These are phyloP conservation scores for Aristolochia californica DNA, from an alignment of 164 flowering plant genomes.

Conservation along the genomic window DNA sequence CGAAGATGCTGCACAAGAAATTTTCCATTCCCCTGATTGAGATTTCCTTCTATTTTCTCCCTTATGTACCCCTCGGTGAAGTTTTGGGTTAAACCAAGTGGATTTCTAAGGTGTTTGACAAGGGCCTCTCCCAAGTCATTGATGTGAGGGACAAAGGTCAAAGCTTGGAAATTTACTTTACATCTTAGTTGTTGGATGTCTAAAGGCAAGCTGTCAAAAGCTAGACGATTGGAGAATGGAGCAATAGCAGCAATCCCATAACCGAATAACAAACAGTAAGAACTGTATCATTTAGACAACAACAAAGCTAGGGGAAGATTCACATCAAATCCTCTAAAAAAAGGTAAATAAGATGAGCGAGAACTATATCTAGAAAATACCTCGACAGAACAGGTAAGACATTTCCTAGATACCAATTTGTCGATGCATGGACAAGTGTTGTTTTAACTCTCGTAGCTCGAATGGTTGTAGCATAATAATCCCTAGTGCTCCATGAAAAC, in stretches of 20 bases:
- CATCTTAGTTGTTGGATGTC: conserved; percentile 86
- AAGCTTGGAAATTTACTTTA: conserved; percentile 86
- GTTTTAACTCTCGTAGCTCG: conserved; percentile 78
- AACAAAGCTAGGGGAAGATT: neutral
- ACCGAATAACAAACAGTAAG: conserved; percentile 21
- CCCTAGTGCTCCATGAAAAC: conserved; percentile 93
- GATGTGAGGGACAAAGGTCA: conserved; percentile 79
- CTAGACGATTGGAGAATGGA: conserved; percentile 94
- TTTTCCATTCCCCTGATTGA: conserved; percentile 32
- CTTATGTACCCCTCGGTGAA: conserved; percentile 22
- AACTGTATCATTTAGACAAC: no score
- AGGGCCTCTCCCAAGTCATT: conserved; percentile 76
- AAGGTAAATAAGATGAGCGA: neutral
- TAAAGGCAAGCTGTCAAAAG: conserved; percentile 76
- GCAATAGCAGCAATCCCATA: conserved; percentile 92
- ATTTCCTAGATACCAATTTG: conserved; percentile 87
- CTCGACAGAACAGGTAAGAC: conserved; percentile 77
- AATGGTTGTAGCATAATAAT: conserved; percentile 86
- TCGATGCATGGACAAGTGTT: conserved; percentile 95
- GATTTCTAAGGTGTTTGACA: conserved; percentile 55
- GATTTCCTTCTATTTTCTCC: conserved; percentile 22
- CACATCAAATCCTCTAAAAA: no score
- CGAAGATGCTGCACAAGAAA: conserved; percentile 93
- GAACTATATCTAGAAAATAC: conserved; percentile 43
- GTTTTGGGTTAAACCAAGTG: conserved; percentile 17